These are phyloP conservation scores for Alternaria alternata DNA, from an alignment of 2,329 filamentous ascomycete genomes.

Conservation along the genomic window DNA sequence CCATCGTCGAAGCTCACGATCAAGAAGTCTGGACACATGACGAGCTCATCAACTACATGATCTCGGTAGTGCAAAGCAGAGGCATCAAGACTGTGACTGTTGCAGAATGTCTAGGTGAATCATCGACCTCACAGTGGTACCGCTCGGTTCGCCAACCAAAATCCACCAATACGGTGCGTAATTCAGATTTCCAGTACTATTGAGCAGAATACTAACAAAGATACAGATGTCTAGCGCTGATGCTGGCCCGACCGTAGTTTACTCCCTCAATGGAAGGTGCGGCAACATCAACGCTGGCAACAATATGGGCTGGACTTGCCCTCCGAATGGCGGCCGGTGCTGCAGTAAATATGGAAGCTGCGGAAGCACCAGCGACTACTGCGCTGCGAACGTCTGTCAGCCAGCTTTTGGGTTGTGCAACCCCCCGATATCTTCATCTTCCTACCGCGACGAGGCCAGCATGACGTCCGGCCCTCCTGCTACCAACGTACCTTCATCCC, in stretches of 20 bases:
- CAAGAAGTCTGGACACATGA: conserved; percentile 15
- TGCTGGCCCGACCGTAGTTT: conserved; percentile 3
- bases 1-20: conserved; percentile 19
- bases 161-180: neutral
- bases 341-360: conserved; percentile 19
- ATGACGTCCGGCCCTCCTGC: neutral
- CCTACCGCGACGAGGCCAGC: neutral
- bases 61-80: conserved; percentile 4
- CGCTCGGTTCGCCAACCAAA: neutral
- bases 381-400: conserved; percentile 11
- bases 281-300: conserved; percentile 17
- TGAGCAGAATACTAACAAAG: neutral
- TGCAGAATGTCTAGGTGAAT: conserved; percentile 9
- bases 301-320: conserved; percentile 17
- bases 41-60: conserved; percentile 20
- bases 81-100: conserved; percentile 14
- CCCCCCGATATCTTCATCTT: neutral
- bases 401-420: conserved; percentile 6
- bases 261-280: conserved; percentile 19
- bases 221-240: neutral
- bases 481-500: neutral
- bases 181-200: neutral
- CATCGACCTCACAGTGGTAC: conserved; percentile 7
- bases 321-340: conserved; percentile 14
- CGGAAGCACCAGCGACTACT: conserved; percentile 9